Evolutionary conservation across 164 flowering plant genomes (phyloP), one percentile per base, ranked within the genome.

Genomic region (Warburgia ugandensis): DNA sequence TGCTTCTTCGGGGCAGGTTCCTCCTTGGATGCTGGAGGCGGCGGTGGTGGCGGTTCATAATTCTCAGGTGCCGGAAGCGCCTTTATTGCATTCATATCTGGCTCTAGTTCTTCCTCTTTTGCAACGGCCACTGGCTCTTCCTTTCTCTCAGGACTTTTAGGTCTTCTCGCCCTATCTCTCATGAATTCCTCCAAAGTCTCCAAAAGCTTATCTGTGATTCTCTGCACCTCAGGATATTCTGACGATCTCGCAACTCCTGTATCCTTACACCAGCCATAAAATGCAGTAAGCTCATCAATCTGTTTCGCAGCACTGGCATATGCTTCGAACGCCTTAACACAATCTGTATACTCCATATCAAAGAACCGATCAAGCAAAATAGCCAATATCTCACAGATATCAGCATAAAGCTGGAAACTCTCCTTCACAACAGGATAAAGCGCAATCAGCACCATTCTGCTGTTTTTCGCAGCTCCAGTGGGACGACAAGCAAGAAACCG

Each of bases 401-500:
- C 87, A 14, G 45, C 71, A 51, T 84, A 86, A 5, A 79, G 33
- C 65, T 58, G 50, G 54, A 86, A 83, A 59, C 95, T 86, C 65
- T 86, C 96, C 68, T 66, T 78, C 43, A 86, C 76, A 21, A 81
- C 35, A 3, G 52, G 76, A 44, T 76, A 70, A 29, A 84, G 63
- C 0, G 92, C 81, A 43, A 75, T 62, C 3, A 81, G 54, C 37
- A 84, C 75, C 64, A 84, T 60, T 57, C 83, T 69, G 38, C 51
- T 63, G 50, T 65, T 71, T 66, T 74, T 78, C 0, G 86, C 82
- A 13, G 28, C 13, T 3, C 86, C 85, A 64, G 96, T 78, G 4
- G 98, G 96, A 2, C 83, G 67, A 47, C 94, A 85, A 9, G 94
- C 96, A 0, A 87, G 56, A 46, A 91, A 80, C 6, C 98, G 72